phyloP scores from a whole-genome alignment of 495 filamentous ascomycete species.

The Aspergillus nidulans region DNA sequence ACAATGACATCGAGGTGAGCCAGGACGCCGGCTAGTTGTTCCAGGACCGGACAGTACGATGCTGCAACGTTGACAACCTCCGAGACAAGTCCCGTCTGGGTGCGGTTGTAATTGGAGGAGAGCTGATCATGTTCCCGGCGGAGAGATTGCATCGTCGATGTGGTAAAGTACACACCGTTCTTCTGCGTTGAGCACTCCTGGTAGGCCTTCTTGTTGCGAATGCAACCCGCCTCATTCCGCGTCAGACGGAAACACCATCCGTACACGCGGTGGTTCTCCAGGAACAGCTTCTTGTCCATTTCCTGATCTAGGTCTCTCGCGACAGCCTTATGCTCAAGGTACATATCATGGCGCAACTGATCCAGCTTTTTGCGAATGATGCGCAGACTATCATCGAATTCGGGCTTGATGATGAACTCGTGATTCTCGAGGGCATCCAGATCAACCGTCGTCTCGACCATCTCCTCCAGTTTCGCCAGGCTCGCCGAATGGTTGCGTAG shows the following conservation, averaged over 20 bases:
- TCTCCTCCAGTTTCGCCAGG: conserved; percentile 83
- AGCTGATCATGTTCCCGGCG: conserved; percentile 92
- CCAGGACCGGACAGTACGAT: conserved; percentile 91
- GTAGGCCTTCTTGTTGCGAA: conserved; percentile 84
- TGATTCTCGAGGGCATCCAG: conserved; percentile 93
- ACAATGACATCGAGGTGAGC: conserved; percentile 97
- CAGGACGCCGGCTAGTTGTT: conserved; percentile 81
- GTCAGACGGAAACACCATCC: conserved; percentile 97
- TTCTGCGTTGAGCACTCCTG: conserved; percentile 98
- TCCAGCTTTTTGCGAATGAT: conserved; percentile 89
- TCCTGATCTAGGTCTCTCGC: conserved; percentile 86
- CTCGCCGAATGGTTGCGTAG: conserved; percentile 70
- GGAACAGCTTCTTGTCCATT: conserved; percentile 94
- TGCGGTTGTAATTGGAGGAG: conserved; percentile 92
- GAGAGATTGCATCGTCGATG: conserved; percentile 70
- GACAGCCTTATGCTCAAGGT: conserved; percentile 71
- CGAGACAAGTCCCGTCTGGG: conserved; percentile 83
- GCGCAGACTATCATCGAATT: conserved; percentile 87
- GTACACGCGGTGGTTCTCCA: conserved; percentile 93
- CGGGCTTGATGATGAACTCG: conserved; percentile 98
- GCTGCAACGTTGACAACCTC: conserved; percentile 92
- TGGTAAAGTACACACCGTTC: conserved; percentile 98
- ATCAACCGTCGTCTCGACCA: conserved; percentile 98
- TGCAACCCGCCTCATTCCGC: conserved; percentile 84
- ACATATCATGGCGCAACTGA: conserved; percentile 77